Evolutionary conservation across 345 rosid genomes (phyloP), one percentile per base, ranked within the genome.

Genomic region (Brassica carinata): DNA sequence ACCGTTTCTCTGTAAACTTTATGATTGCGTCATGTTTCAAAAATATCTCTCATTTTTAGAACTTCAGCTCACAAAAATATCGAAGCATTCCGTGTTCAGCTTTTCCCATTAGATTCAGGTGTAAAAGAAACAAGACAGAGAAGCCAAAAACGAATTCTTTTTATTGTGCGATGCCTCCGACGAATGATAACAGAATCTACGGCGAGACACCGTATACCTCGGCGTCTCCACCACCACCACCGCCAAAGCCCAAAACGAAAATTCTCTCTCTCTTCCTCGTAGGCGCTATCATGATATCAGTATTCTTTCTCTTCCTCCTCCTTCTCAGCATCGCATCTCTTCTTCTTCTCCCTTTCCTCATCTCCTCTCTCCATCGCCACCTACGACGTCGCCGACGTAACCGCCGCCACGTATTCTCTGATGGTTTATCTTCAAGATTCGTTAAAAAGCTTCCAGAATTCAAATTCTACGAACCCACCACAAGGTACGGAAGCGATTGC

Each of bases 401-500:
- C 11, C 82, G 45, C 5, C 66, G 70, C 2, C 48, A 43, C 18
- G 66, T 38, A 59, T 77, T 83, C 26, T 66, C 83, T 1, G 31
- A 79, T 79, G 92, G 89, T 65, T 78, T 92, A 18, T 83, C 89
- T 31, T 26, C 81, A 0, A 85, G 78, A 10, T 88, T 88, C 77
- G 76, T 92, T 11, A 87, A 80, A 72, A 86, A 67, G 81, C 89
- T 95, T 57, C 85, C 96, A 2, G 88, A 85, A 68, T 91, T 93
- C 84, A 87, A 78, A 80, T 76, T 79, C 76, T 78, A 83, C 7
- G 83, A 74, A 26, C 8, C 66, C 8, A 77, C 23, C 30, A 23
- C 36, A 36, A 68, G 76, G 8, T 71, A 26, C 14, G 85, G 79
- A 59, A 72, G 67, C 58, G 87, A 84, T 57, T 95, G 99, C 34